Percentiles rank a stretch among this genome's conserved stretches.
Conservation (phyloP, 768 basidiomycete genomes). For the Tulasnella sp. region DNA sequence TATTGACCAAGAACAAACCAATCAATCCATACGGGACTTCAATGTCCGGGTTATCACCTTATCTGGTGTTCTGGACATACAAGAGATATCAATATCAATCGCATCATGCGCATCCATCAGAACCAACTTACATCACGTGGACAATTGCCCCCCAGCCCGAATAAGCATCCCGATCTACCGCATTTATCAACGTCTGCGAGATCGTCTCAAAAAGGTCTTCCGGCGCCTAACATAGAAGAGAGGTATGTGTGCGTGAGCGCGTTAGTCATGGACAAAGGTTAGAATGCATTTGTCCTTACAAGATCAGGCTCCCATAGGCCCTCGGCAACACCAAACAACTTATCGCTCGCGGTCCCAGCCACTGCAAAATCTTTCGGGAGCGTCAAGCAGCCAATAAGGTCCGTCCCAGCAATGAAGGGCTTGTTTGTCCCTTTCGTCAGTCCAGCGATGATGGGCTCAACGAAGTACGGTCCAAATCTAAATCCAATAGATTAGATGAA, state of each 20-base stretch:
- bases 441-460: conserved; percentile 94
- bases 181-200: conserved; percentile 88
- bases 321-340: conserved; percentile 94
- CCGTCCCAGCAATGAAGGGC: conserved; percentile 92
- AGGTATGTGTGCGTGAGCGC: background rate
- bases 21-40: conserved; percentile 83
- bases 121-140: conserved; percentile 72
- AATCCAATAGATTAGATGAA: conserved; percentile 3
- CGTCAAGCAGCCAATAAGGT: conserved; percentile 87
- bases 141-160: conserved; percentile 97
- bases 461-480: conserved; percentile 86
- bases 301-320: conserved; percentile 97
- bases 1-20: background rate
- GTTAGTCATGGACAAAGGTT: background rate
- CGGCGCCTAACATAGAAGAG: conserved; percentile 41
- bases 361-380: conserved; percentile 97
- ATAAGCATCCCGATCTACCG: conserved; percentile 90
- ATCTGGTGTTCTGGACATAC: conserved; percentile 37
- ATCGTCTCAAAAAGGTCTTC: conserved; percentile 99
- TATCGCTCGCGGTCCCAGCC: conserved; percentile 81
- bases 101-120: background rate
- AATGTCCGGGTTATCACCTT: conserved; percentile 71
- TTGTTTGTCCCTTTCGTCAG: conserved; percentile 43
- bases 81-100: background rate
- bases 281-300: too few species aligned